A percentile compares a stretch with the other conserved stretches of the same genome.
Evolutionary conservation across 208 protist species (phyloP).

Genomic region (Chromosphaera perkinsii): DNA sequence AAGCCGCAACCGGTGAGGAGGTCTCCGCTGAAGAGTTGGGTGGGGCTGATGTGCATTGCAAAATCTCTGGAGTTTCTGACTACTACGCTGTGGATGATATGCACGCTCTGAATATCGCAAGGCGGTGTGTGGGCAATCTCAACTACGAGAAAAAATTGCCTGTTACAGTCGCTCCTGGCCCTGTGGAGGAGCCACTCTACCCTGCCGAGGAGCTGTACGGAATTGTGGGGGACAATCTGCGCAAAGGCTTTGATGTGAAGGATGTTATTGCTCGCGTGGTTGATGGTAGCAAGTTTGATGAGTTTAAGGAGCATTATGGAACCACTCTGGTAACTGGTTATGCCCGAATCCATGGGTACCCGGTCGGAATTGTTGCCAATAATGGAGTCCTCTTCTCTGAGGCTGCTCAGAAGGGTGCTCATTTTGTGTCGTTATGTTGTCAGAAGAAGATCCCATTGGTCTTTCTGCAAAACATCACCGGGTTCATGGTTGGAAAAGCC

Average conservation of each 20-base stretch:
- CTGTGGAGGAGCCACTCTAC: conserved; percentile 62
- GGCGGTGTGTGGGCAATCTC: conserved; percentile 75
- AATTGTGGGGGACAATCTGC: conserved; percentile 74
- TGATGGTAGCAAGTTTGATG: conserved; percentile 82
- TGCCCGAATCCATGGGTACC: conserved; percentile 76
- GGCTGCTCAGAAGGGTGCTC: conserved; percentile 59
- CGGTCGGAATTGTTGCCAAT: conserved; percentile 91
- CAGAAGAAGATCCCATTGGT: conserved; percentile 85
- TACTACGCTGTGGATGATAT: conserved; percentile 79
- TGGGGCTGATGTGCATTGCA: conserved; percentile 83
- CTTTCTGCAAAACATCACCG: conserved; percentile 94
- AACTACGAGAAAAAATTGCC: conserved; percentile 52
- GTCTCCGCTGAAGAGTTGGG: conserved; percentile 85
- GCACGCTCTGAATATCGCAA: conserved; percentile 74
- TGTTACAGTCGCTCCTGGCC: neutral
- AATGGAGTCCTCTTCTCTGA: conserved; percentile 68
- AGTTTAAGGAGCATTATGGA: conserved; percentile 87
- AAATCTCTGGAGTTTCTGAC: conserved; percentile 73
- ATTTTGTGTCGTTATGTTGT: conserved; percentile 89
- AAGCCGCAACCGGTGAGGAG: conserved; percentile 80
- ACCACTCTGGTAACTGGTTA: conserved; percentile 83
- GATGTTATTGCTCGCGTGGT: conserved; percentile 78
- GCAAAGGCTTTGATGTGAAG: conserved; percentile 74
- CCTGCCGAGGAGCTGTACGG: conserved; percentile 69
- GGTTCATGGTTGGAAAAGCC: conserved; percentile 70